These are phyloP conservation scores for Verticillium longisporum DNA, from an alignment of 2,329 filamentous ascomycete genomes.

Conservation along the genomic window DNA sequence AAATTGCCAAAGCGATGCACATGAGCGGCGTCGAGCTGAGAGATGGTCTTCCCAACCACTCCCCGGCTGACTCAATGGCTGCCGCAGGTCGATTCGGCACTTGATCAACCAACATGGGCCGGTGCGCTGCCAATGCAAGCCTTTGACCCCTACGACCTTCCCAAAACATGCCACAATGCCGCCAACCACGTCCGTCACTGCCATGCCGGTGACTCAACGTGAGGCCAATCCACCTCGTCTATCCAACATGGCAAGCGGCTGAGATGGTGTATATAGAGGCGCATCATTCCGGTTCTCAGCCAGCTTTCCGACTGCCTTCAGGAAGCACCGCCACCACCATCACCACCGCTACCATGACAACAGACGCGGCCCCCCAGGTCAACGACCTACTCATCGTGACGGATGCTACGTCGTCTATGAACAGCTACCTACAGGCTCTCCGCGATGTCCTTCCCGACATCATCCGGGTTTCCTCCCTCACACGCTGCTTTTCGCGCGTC, in stretches of 20 bases:
- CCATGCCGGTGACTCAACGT: background rate
- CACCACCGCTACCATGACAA: background rate
- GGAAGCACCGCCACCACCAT: too few species aligned
- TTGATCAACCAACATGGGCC: background rate
- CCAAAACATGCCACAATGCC: background rate
- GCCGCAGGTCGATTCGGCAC: background rate
- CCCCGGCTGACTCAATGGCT: background rate
- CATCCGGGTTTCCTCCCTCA: slow-evolving; percentile 39
- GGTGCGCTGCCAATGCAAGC: background rate
- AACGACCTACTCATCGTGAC: slow-evolving; percentile 40
- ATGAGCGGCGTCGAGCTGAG: background rate
- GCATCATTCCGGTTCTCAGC: background rate
- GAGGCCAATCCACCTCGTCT: background rate
- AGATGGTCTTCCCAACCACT: background rate
- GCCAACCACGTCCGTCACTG: background rate
- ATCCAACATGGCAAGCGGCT: background rate
- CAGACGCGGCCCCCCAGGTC: background rate
- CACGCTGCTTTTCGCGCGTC: slow-evolving; percentile 41
- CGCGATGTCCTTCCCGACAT: slow-evolving; percentile 41
- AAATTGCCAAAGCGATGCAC: background rate
- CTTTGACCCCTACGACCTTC: background rate
- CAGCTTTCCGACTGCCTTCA: background rate
- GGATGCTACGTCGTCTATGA: slow-evolving; percentile 40
- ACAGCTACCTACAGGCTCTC: slow-evolving; percentile 32
- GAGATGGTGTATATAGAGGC: background rate